Evolutionary conservation across 352 stramenopile species (phyloP).

Genomic region (Phytophthora sp.): DNA sequence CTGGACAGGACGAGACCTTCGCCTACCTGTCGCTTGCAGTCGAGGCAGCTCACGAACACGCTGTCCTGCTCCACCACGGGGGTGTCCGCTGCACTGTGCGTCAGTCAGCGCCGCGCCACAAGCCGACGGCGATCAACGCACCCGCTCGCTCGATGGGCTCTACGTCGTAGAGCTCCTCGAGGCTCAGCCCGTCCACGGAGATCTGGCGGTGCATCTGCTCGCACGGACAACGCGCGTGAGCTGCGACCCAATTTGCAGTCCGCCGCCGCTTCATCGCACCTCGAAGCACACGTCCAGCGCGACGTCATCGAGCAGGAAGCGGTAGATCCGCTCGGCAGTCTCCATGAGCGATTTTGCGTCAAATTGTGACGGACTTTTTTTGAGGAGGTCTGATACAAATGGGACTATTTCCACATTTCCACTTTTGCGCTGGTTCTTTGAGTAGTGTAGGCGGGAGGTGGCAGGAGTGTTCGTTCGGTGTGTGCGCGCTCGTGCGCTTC

Average conservation of each 20-base stretch:
- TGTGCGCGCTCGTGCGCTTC: too few relatives aligned
- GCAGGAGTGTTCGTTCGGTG: too few relatives aligned
- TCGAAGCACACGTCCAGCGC: slow-evolving; percentile 76
- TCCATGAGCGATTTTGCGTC: too few relatives aligned
- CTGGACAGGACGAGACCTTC: too few relatives aligned
- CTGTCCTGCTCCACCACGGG: slow-evolving; percentile 55
- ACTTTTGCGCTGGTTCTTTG: too few relatives aligned
- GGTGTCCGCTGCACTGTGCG: slow-evolving; percentile 21
- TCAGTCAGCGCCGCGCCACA: background rate
- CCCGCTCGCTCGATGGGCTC: slow-evolving; percentile 52
- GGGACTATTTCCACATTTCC: too few relatives aligned
- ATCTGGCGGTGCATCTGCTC: slow-evolving; percentile 67
- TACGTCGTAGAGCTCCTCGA: slow-evolving; percentile 80
- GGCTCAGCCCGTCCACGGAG: slow-evolving; percentile 60
- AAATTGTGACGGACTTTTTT: too few relatives aligned
- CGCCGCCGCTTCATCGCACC: slow-evolving; percentile 18
- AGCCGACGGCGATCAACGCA: background rate
- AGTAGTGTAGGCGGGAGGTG: too few relatives aligned
- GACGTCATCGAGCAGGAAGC: slow-evolving; percentile 65
- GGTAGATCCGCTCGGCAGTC: slow-evolving; percentile 55
- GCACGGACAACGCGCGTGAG: background rate
- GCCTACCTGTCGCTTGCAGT: slow-evolving; percentile 69
- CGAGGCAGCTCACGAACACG: slow-evolving; percentile 63
- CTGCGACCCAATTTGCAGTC: background rate
- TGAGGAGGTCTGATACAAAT: too few relatives aligned